These are phyloP conservation scores for Leccinum aurantiacum DNA, from an alignment of 768 basidiomycete species.

Conservation along the genomic window DNA sequence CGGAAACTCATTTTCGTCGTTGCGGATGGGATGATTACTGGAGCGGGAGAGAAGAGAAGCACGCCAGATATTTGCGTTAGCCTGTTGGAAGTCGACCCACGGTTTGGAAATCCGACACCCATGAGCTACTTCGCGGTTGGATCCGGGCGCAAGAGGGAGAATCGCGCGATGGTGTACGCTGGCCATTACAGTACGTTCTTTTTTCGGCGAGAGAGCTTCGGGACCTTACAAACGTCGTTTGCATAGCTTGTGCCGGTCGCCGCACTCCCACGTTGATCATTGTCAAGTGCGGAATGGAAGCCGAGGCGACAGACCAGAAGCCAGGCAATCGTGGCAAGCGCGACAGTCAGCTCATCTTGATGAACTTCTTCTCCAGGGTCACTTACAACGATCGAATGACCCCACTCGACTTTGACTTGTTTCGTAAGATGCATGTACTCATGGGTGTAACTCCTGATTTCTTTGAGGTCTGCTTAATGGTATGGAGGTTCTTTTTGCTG, in stretches of 20 bases:
- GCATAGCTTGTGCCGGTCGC: slow-evolving; percentile 74
- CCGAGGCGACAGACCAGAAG: slow-evolving; percentile 84
- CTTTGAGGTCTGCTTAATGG: slow-evolving; percentile 97
- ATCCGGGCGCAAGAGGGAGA: slow-evolving; percentile 83
- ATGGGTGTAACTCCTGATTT: slow-evolving; percentile 99
- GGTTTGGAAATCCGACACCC: slow-evolving; percentile 93
- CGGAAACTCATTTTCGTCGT: slow-evolving; percentile 93
- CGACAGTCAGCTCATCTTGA: slow-evolving; percentile 96
- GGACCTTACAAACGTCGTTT: background rate
- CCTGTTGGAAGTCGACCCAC: slow-evolving; percentile 86
- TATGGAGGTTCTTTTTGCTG: slow-evolving; percentile 38
- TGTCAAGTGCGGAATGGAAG: slow-evolving; percentile 94
- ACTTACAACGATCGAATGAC: slow-evolving; percentile 99
- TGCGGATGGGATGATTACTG: slow-evolving; percentile 98
- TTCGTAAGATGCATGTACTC: slow-evolving; percentile 91
- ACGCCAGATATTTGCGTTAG: slow-evolving; percentile 97
- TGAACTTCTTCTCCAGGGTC: slow-evolving; percentile 99
- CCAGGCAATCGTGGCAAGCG: slow-evolving; percentile 98
- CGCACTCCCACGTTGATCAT: slow-evolving; percentile 92
- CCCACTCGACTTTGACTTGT: slow-evolving; percentile 96
- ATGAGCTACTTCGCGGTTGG: slow-evolving; percentile 95
- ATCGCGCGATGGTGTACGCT: slow-evolving; percentile 97
- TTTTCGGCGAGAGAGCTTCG: background rate
- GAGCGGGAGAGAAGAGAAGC: slow-evolving; percentile 91
- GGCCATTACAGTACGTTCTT: slow-evolving; percentile 91